Base-by-base conservation (phyloP, 352 stramenopile genomes). In the Hyphochytrium catenoides region DNA sequence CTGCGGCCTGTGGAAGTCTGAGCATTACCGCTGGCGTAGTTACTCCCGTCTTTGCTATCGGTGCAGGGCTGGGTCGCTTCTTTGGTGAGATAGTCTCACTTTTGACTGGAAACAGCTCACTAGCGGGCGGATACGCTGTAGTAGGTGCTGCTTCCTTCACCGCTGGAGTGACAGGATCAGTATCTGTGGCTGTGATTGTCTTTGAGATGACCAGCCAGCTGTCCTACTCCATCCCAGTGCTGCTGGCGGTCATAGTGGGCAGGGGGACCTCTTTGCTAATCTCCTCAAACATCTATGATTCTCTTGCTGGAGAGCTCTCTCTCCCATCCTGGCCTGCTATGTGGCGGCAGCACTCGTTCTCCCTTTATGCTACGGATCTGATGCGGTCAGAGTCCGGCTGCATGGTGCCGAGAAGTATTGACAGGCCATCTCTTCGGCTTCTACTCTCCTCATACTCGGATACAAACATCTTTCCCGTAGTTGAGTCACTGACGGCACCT, bases 11-110 rank as follows among this genome's bases (percentile, higher is more conserved):
- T 21, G 65, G 75, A 4, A 81, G 63, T 0, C 59, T 90, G 16
- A 74, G 78, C 29, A 59, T 92, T 2, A 76, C 77, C 3, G 74
- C 71, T 16, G 79, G 79, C 4, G 63, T 93, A 21, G 82, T 93
- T 30, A 88, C 73, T 14, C 78, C 79, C 0, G 57, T 89, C 15
- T 93, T 93, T 43, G 58, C 77, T 3, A 61, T 85, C 20, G 79
- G 79, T n/a, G 70, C 70, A 2, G 62, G 58, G 2, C 45, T 91
- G 12, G 79, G 79, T 3, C 60, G 79, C 5, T 50, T 92, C 8
- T 82, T 88, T 57, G 79, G 79, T 20, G 76, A 93, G 43, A 8
- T 47, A 7, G 26, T 62, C 3, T 18, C n/a, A 30, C 5, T 8
- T n/a, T n/a, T n/a, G n/a, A n/a, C n/a, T n/a, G n/a, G n/a, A n/a